These are phyloP conservation scores for Hericium erinaceus DNA, from an alignment of 768 basidiomycete genomes.

Conservation along the genomic window DNA sequence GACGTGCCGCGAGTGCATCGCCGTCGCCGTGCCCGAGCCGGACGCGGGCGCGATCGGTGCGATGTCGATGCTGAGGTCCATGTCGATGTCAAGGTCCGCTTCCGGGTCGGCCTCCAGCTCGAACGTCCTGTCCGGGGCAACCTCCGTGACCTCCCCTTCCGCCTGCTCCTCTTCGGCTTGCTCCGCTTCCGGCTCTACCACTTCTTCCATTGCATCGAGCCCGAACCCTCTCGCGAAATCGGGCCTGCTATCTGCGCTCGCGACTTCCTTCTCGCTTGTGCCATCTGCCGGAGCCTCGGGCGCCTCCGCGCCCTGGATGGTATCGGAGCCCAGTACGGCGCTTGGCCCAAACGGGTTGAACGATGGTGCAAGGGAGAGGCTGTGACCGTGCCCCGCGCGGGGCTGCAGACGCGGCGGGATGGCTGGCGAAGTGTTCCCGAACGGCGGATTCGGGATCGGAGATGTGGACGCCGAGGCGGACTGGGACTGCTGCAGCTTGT, in stretches of 20 bases:
- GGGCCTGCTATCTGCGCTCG: slow-evolving; percentile 45
- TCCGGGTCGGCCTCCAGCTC: slow-evolving; percentile 8
- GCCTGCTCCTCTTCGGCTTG: slow-evolving; percentile 49
- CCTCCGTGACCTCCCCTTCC: slow-evolving; percentile 30
- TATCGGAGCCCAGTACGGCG: slow-evolving; percentile 44
- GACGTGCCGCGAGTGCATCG: slow-evolving; percentile 58
- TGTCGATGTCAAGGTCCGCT: slow-evolving; percentile 16
- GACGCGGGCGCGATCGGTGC: slow-evolving; percentile 25
- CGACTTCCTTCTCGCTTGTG: slow-evolving; percentile 36
- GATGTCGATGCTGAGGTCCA: slow-evolving; percentile 17
- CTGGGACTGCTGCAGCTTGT: slow-evolving; percentile 68
- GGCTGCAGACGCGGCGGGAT: slow-evolving; percentile 34
- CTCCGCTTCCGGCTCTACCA: slow-evolving; percentile 40
- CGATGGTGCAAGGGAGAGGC: slow-evolving; percentile 56
- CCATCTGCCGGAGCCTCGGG: slow-evolving; percentile 47
- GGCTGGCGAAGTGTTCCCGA: slow-evolving; percentile 42
- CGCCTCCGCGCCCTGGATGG: slow-evolving; percentile 22
- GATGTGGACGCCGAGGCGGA: slow-evolving; percentile 51
- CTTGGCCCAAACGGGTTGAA: slow-evolving; percentile 61
- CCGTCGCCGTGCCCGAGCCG: slow-evolving; percentile 37
- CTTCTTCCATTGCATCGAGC: slow-evolving; percentile 69
- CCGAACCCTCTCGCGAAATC: slow-evolving; percentile 79
- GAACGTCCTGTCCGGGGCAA: slow-evolving; percentile 12
- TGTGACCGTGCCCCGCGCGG: slow-evolving; percentile 50
- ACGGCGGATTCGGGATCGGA: slow-evolving; percentile 49